Evolutionary conservation across 257 asterid species (phyloP).

Genomic region (Solanum clarkiae): DNA sequence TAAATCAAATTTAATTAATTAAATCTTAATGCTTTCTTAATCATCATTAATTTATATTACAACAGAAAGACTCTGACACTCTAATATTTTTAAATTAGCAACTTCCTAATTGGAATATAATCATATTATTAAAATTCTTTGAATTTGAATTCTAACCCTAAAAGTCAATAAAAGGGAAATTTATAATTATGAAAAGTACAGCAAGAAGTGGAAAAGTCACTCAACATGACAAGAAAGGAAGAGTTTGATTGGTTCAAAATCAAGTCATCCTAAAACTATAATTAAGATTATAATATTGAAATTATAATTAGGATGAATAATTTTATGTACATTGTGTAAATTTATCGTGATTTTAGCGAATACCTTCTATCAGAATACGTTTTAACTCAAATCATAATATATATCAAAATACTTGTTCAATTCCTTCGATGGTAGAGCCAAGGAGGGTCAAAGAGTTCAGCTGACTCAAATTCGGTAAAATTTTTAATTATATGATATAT

Average conservation of each 20-base stretch:
- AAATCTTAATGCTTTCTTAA: slow-evolving; percentile 8
- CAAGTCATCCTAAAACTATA: neutral
- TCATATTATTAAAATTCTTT: neutral
- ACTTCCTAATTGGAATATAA: neutral
- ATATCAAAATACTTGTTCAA: too few species aligned
- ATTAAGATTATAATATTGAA: neutral
- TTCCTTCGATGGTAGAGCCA: too few species aligned
- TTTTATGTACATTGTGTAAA: neutral
- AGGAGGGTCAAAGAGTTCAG: too few species aligned
- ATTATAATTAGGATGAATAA: too few species aligned
- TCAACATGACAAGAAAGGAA: neutral
- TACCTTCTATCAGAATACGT: neutral
- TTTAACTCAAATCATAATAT: neutral
- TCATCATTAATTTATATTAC: neutral
- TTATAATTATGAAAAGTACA: neutral
- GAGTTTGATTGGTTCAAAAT: neutral
- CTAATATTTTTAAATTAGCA: neutral
- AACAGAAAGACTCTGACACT: neutral
- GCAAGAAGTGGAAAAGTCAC: slow-evolving; percentile 12
- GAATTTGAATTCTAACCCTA: slow-evolving; percentile 5
- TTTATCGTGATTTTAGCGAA: neutral
- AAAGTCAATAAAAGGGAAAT: slow-evolving; percentile 9
- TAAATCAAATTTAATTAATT: neutral
- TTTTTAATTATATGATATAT: neutral
- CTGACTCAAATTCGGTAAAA: too few species aligned